phyloP scores from a whole-genome alignment of 2,329 filamentous ascomycete species.

The Leptographium procerum region DNA sequence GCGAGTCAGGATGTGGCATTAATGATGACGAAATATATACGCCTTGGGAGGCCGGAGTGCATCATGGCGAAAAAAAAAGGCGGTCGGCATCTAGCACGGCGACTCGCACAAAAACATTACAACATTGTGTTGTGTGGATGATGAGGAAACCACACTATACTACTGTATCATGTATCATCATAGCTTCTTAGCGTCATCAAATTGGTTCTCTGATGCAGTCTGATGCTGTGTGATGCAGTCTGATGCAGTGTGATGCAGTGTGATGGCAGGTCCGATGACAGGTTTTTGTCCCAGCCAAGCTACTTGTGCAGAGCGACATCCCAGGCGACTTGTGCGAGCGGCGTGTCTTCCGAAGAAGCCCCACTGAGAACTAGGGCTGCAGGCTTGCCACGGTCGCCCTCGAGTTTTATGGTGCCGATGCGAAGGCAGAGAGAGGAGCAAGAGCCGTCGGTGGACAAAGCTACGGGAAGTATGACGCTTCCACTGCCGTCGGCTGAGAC shows the following conservation, averaged over 20 bases:
- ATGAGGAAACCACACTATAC: neutral
- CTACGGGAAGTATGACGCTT: constrained; percentile 12
- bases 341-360: constrained; percentile 9
- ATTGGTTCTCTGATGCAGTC: neutral
- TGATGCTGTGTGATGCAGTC: neutral
- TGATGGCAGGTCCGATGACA: too few relatives aligned
- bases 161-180: too few relatives aligned
- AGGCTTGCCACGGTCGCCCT: constrained; percentile 20
- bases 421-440: constrained; percentile 11
- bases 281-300: neutral
- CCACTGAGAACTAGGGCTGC: constrained; percentile 16
- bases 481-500: constrained; percentile 2
- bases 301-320: neutral
- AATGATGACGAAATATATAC: neutral
- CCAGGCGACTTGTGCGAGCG: constrained; percentile 5
- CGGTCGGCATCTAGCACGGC: neutral
- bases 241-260: neutral
- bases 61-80: neutral
- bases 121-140: neutral
- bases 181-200: neutral
- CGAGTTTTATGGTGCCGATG: constrained; percentile 22
- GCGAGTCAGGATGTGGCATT: neutral
- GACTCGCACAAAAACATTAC: neutral
- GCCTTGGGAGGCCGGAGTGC: neutral
- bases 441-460: neutral